Evolutionary conservation across 2,329 filamentous ascomycete genomes (phyloP).

Genomic region (Diplocarpon rosae): DNA sequence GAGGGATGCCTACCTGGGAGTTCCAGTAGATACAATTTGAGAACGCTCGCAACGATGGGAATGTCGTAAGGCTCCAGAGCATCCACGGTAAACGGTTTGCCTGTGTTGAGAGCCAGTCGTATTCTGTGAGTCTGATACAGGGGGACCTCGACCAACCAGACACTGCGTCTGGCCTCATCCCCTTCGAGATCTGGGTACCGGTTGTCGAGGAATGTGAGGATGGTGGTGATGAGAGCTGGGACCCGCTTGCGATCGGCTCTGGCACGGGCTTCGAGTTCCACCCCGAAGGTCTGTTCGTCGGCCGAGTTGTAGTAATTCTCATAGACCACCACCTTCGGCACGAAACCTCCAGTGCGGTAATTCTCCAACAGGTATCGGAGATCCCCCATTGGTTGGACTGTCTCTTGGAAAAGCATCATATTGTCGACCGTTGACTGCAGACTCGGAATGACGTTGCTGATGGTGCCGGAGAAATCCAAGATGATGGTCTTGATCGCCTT

Average conservation of each 20-base stretch:
- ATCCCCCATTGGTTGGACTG: constrained; percentile 85
- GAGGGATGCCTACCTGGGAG: constrained; percentile 57
- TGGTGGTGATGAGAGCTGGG: constrained; percentile 80
- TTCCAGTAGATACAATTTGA: constrained; percentile 92
- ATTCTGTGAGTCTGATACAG: constrained; percentile 76
- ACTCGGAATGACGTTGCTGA: constrained; percentile 95
- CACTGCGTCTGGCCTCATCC: constrained; percentile 80
- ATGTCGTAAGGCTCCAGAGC: constrained; percentile 82
- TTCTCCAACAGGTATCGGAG: constrained; percentile 91
- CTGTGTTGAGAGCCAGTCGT: constrained; percentile 73
- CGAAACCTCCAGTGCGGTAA: constrained; percentile 88
- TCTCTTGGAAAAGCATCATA: constrained; percentile 99
- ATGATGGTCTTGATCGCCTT: constrained; percentile 98
- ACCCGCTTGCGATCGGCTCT: constrained; percentile 92
- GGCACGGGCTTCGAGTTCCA: constrained; percentile 91
- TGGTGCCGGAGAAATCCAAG: constrained; percentile 90
- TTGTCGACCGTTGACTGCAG: constrained; percentile 93
- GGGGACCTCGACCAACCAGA: constrained; percentile 91
- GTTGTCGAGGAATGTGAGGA: constrained; percentile 90
- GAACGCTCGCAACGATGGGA: constrained; percentile 79
- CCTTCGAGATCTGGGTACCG: constrained; percentile 97
- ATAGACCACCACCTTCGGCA: constrained; percentile 83
- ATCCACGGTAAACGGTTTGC: constrained; percentile 66
- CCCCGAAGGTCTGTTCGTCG: constrained; percentile 94
- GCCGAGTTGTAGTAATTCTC: constrained; percentile 99